Conservation (phyloP, 495 filamentous ascomycete genomes). For the Neurospora sp. region DNA sequence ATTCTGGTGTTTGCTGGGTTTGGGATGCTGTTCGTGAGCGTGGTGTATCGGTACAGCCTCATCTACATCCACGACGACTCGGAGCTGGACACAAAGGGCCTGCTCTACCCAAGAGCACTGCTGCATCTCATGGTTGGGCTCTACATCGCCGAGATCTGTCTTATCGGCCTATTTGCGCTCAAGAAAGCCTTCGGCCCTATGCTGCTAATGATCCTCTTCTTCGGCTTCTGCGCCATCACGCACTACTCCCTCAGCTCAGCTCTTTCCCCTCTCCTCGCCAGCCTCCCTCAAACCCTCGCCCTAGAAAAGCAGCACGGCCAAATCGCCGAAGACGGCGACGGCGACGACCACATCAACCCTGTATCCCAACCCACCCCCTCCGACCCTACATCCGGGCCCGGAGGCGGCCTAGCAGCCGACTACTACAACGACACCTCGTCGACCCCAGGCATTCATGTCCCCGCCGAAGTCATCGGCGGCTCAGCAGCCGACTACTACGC, state of each 20-base stretch:
- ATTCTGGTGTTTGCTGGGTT: constrained; percentile 72
- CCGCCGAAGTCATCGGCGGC: constrained; percentile 2
- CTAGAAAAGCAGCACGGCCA: constrained; percentile 42
- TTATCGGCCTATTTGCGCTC: constrained; percentile 76
- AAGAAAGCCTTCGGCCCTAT: constrained; percentile 56
- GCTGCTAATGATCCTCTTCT: constrained; percentile 60
- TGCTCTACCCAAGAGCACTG: constrained; percentile 65
- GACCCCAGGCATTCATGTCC: constrained; percentile 4
- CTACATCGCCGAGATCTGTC: constrained; percentile 66
- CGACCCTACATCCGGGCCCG: background rate
- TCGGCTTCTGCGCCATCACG: constrained; percentile 64
- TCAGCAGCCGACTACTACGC: constrained; percentile 31
- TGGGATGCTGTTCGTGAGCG: constrained; percentile 68
- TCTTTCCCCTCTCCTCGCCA: constrained; percentile 62
- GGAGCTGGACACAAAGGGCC: constrained; percentile 73
- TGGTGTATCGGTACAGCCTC: constrained; percentile 67
- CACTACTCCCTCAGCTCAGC: constrained; percentile 70
- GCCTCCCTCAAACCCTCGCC: constrained; percentile 48
- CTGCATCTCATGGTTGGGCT: constrained; percentile 76
- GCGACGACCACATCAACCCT: constrained; percentile 17
- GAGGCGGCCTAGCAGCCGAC: constrained; percentile 20
- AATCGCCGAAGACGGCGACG: constrained; percentile 18
- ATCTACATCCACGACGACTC: constrained; percentile 65
- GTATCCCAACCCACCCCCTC: background rate
- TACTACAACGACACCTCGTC: constrained; percentile 29